Conservation (phyloP, 108 stramenopile species). For the Skeletonema grethae region DNA sequence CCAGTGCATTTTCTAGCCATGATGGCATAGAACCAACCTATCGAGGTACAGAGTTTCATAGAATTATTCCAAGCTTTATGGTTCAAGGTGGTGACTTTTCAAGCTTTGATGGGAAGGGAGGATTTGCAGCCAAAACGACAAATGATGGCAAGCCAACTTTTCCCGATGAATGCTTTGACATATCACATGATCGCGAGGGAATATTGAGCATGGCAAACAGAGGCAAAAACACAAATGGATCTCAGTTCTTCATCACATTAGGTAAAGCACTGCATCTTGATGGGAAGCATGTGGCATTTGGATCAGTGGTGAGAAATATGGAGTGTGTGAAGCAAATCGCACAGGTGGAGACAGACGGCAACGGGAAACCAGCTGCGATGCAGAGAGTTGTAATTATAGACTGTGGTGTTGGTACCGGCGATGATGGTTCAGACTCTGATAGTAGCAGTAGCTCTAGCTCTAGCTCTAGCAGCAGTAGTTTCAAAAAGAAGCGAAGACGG, state of each 20-base stretch:
- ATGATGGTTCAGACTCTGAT: not conserved
- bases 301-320: slow-evolving; percentile 67
- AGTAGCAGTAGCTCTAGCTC: not conserved
- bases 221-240: slow-evolving; percentile 82
- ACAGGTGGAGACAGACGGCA: slow-evolving; percentile 60
- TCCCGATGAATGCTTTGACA: slow-evolving; percentile 72
- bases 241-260: slow-evolving; percentile 85
- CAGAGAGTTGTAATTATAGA: slow-evolving; percentile 77
- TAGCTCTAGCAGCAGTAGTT: not conserved
- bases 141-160: slow-evolving; percentile 60
- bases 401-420: slow-evolving; percentile 58
- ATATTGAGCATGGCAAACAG: slow-evolving; percentile 87
- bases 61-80: slow-evolving; percentile 85
- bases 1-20: not conserved
- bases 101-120: slow-evolving; percentile 79
- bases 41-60: slow-evolving; percentile 70
- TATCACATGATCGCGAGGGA: slow-evolving; percentile 64
- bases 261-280: slow-evolving; percentile 69
- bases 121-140: slow-evolving; percentile 71
- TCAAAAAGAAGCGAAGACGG: slow-evolving; percentile 1
- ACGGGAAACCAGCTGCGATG: slow-evolving; percentile 57
- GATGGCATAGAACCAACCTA: slow-evolving; percentile 50
- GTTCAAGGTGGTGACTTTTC: slow-evolving; percentile 92
- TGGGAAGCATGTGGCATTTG: slow-evolving; percentile 87
- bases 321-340: slow-evolving; percentile 68